Percentiles rank a stretch among this genome's conserved stretches.
phyloP scores from a whole-genome alignment of 1,284 basidiomycete genomes.

The Pseudozyma tsukubaensis region DNA sequence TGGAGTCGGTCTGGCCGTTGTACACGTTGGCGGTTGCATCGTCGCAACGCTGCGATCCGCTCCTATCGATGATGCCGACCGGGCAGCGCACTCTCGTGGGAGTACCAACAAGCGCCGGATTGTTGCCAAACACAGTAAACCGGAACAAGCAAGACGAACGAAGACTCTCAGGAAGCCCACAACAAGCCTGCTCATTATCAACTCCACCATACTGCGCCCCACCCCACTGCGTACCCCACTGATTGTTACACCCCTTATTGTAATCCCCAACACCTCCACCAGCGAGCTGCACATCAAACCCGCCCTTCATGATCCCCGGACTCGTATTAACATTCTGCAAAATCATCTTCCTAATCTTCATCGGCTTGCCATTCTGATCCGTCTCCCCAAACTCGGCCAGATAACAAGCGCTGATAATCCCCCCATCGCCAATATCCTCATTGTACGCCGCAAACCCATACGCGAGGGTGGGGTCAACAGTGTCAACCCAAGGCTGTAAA shows the following conservation, averaged over 20 bases:
- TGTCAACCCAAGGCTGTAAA: slow-evolving; percentile 34
- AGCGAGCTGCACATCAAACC: slow-evolving; percentile 35
- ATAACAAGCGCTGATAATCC: slow-evolving; percentile 36
- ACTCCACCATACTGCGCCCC: slow-evolving; percentile 29
- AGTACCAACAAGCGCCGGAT: slow-evolving; percentile 21
- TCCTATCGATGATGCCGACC: slow-evolving; percentile 29
- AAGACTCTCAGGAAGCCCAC: slow-evolving; percentile 25
- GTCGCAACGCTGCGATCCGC: slow-evolving; percentile 37
- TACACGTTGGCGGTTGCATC: slow-evolving; percentile 17
- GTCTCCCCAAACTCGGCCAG: slow-evolving; percentile 20
- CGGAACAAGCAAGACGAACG: slow-evolving; percentile 39
- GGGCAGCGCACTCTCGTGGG: slow-evolving; percentile 36
- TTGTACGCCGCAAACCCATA: slow-evolving; percentile 46
- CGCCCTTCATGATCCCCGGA: slow-evolving; percentile 13
- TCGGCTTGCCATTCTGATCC: slow-evolving; percentile 29
- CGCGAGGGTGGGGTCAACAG: slow-evolving; percentile 20
- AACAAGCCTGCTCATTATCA: slow-evolving; percentile 22
- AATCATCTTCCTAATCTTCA: slow-evolving; percentile 39
- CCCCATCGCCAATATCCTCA: slow-evolving; percentile 18
- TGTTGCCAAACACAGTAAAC: slow-evolving; percentile 21
- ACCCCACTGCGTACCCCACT: slow-evolving; percentile 36
- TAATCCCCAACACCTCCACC: slow-evolving; percentile 40
- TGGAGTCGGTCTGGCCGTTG: slow-evolving; percentile 28
- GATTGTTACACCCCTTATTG: slow-evolving; percentile 26
- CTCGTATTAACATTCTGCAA: slow-evolving; percentile 48